Base-by-base conservation (phyloP, 441 rosid species). In the Croton setiger region DNA sequence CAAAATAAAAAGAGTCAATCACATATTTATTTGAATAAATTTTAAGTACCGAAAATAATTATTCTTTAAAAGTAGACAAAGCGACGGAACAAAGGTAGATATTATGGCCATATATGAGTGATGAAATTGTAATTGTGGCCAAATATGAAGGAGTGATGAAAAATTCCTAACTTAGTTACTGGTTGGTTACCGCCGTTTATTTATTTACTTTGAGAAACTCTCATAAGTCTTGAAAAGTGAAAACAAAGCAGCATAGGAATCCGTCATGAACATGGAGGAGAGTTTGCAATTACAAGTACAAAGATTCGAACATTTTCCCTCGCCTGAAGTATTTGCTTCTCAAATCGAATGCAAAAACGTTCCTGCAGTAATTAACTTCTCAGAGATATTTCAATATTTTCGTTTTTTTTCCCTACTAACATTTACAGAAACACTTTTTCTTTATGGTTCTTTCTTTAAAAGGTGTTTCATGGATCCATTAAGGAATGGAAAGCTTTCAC, bases 381-480 rank as follows among this genome's bases (percentile, higher is more conserved):
- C 5, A 14, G 21, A 36, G 1, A 12, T 1, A 9, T 15, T 13
- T 31, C 44, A 1, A 18, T 51, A 0, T 47, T 37, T 66, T 15
- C 4, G 39, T 41, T 37, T 41, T 20, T 39, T 64, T 60, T 47
- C 17, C 9, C 49, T 6, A 1, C 15, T 35, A 2, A 23, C 7
- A 0, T 35, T 35, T 37, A 63, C 49, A 12, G 9, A 11, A 47
- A 44, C 4, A n/a, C 56, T 35, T 54, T 66, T 3, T 64, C 15
- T 56, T 66, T 21, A n/a, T 63, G 3, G 54, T 27, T n/a, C 51
- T 74, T 36, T 37, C 52, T 47, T 60, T 9, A 6, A 20, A 68
- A 93, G 97, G 96, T 88, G n/a, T 78, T 91, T 48, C 66, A 71
- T 57, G 88, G 96, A 69, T 85, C 89, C 70, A 73, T 72, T 48